Evolutionary conservation across 2,329 filamentous ascomycete genomes (phyloP), one percentile per base, ranked within the genome.

Genomic region (Botrytis byssoidea): DNA sequence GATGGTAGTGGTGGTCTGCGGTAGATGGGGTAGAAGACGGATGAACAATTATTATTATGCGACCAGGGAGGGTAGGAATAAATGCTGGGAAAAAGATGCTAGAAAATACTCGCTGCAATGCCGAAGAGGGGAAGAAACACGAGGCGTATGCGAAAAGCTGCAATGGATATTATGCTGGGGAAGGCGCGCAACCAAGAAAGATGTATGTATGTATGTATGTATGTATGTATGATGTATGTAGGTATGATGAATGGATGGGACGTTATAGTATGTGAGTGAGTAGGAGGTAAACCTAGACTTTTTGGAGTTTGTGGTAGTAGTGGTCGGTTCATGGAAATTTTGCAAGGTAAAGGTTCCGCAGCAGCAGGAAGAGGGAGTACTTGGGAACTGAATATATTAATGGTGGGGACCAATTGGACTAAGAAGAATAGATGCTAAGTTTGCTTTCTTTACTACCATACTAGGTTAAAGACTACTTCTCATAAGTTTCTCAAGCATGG

Each of bases 61-160:
- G 70, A 72, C 57, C 65, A 72, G 70, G 64, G 37, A 72, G 42
- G 42, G 42, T 37, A 72, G 63, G 73, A 72, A 63, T 29, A 51
- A 73, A 71, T 76, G 74, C 74, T 71, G 70, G 73, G 46, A 67
- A 71, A 72, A 73, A 67, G 51, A 73, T 61, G 35, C 46, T 55
- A 51, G 55, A 40, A 46, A 61, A 64, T 61, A 32, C 55, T 63
- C 25, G 55, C 55, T 61, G 51, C 71, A 70, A 73, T 70, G 44
- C 71, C 51, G 71, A 40, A 63, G 71, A 64, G 35, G 66, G 46
- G 55, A 37, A 70, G 35, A 63, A 73, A 63, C 32, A 70, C 40
- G 37, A 73, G 46, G 51, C 40, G 25, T 63, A 70, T 70, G 64
- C 55, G 22, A 70, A 64, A 57, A 46, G 66, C 71, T 73, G 71